A percentile compares a stretch with the other conserved stretches of the same genome.
Conservation (phyloP, 2,329 filamentous ascomycete species). For the Fusarium vanettenii region DNA sequence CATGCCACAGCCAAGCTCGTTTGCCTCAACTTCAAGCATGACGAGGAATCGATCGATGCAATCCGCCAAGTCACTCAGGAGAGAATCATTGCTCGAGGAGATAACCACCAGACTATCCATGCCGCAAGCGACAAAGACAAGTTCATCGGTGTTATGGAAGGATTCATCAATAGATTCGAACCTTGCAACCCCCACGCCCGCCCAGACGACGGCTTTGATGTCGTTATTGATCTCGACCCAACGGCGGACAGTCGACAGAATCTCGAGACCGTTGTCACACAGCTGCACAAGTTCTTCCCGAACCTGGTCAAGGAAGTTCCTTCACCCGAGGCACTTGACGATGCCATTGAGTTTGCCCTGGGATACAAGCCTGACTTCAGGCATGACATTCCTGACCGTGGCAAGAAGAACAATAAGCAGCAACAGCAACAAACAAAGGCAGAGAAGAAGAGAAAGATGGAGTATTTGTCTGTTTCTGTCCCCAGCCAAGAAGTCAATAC, state of each 20-base stretch:
- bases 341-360: slow-evolving; percentile 79
- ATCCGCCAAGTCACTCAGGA: slow-evolving; percentile 81
- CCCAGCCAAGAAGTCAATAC: slow-evolving; percentile 55
- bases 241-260: slow-evolving; percentile 83
- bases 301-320: slow-evolving; percentile 79
- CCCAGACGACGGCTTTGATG: slow-evolving; percentile 88
- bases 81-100: slow-evolving; percentile 85
- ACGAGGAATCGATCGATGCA: slow-evolving; percentile 77
- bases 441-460: slow-evolving; percentile 56
- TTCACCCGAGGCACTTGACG: slow-evolving; percentile 78
- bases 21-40: slow-evolving; percentile 89
- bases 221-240: slow-evolving; percentile 86
- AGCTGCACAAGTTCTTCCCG: slow-evolving; percentile 82
- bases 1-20: slow-evolving; percentile 78
- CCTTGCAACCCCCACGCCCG: slow-evolving; percentile 71
- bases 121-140: slow-evolving; percentile 79
- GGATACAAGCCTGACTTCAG: slow-evolving; percentile 82
- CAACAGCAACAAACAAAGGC: slow-evolving; percentile 40
- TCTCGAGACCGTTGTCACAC: slow-evolving; percentile 79
- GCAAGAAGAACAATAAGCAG: slow-evolving; percentile 50
- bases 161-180: slow-evolving; percentile 89
- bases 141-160: slow-evolving; percentile 92
- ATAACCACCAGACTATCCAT: slow-evolving; percentile 98
- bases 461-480: slow-evolving; percentile 68
- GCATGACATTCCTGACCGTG: slow-evolving; percentile 76